Evolutionary conservation across 306 rosid genomes (phyloP), one percentile per base, ranked within the genome.

Genomic region (Prunus padus): DNA sequence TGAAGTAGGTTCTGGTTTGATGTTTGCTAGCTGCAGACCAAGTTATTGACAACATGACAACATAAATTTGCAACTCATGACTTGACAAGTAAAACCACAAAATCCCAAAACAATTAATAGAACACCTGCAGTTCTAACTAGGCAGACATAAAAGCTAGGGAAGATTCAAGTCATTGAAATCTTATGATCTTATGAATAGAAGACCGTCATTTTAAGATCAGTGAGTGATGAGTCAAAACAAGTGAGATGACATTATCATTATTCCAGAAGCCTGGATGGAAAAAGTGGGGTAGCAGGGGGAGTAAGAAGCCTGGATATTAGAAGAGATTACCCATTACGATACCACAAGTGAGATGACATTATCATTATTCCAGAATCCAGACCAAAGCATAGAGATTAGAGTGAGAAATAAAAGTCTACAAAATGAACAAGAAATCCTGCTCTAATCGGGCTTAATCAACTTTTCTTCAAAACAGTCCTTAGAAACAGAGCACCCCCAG

Each of bases 261-360:
- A 40, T 26, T 87, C 93, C 75, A 78, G 82, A 84, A 92, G 96
- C 78, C 81, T 54, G 44, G 90, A 66, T 65, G 92, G 92, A 73
- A 92, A 87, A 56, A 88, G 90, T 30, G 98, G 96, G 40, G 96
- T 65, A 30, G 75, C 97, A 2, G 96, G 98, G 5, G 96, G 97
- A 42, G 96, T 54, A 71, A 94, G 86, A 79, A 95, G 97, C 98
- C 98, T 95, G 89, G 31, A 78, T 52, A 54, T 78, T 7, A 78
- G 65, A 81, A 71, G 50, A 56, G 74, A 65, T n/a, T 37, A 22
- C 64, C 23, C 14, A 72, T 81, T 80, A 44, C 46, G 6, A 70
- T 2, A 74, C 76, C 60, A n/a, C n/a, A 20, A 13, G 30, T 28
- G 4, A 22, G 26, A 18, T n/a, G n/a, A 70, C 61, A 50, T 49